Conservation (phyloP, 495 filamentous ascomycete species). For the Cetradonia linearis region DNA sequence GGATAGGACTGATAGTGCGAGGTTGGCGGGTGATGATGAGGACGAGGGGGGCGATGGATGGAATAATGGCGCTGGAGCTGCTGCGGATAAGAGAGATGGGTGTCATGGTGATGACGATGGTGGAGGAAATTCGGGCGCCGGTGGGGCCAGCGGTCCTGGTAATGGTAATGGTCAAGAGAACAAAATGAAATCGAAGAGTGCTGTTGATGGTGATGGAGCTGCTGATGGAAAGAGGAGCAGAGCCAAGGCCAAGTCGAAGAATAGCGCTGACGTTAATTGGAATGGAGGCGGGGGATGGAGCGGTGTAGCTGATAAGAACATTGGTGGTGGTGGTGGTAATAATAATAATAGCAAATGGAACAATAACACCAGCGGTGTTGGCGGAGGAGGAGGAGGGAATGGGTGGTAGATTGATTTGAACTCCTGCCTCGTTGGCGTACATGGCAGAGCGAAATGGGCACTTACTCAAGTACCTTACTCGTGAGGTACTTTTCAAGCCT, state of each 20-base stretch:
- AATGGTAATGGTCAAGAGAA: not conserved
- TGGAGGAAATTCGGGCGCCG: not conserved
- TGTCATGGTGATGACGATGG: not conserved
- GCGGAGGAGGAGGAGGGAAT: not conserved
- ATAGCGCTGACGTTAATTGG: not conserved
- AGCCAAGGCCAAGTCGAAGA: not conserved
- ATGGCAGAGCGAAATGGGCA: not conserved
- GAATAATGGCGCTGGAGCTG: not conserved
- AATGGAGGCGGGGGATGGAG: not conserved
- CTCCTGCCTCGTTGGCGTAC: not conserved
- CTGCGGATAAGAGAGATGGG: no score
- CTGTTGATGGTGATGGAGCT: no score
- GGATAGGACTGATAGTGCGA: no score
- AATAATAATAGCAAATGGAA: not conserved
- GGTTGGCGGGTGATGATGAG: not conserved
- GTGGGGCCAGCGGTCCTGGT: not conserved
- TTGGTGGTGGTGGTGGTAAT: not conserved
- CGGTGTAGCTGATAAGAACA: not conserved
- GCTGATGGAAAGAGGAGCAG: not conserved
- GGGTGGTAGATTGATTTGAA: constrained; percentile 3
- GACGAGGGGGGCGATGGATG: not conserved
- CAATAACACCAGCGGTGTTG: not conserved
- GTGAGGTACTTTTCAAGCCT: no score
- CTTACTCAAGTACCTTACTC: no score
- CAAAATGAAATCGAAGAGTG: no score